Base-by-base conservation (phyloP, 2,329 filamentous ascomycete species). In the Cordyceps cateniannulata region DNA sequence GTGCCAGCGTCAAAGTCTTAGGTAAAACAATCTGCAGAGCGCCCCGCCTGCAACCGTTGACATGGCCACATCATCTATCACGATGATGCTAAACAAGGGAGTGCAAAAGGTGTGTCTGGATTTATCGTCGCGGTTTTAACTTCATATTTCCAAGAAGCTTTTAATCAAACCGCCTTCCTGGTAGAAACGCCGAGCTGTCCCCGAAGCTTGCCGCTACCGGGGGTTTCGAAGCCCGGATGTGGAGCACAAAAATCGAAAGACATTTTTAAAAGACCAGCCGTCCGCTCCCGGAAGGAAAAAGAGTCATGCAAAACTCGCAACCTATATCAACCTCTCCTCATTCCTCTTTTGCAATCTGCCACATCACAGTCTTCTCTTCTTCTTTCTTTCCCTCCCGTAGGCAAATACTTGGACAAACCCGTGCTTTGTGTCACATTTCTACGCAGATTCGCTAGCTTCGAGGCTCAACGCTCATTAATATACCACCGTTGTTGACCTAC, bases 381-480 rank as follows among this genome's bases (percentile, higher is more conserved):
- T 32, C 25, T 10, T 44, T 59, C 22, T 9, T 14, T 4, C 16
- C 44, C 22, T 24, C 44, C 10, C 56, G 56, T 59, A 59, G 56
- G 32, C 56, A 40, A 42, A 24, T 16, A 59, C 48, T 25, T 51
- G 47, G 35, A 53, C 49, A 53, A 27, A 51, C 24, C 32, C 40
- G 49, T 52, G 48, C 57, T 52, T 52, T 45, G 24, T 47, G 48
- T 51, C 49, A 10, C 38, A 22, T 20, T 47, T 44, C 14, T 42
- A 27, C 49, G 45, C 49, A 60, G 49, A 53, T 22, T 60, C 38
- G 57, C 49, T 53, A 53, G 57, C 48, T 60, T 60, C 49, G 57
- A 57, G 59, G 51, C 51, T 61, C 51, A 61, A 61, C 59, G 44
- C 47, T 55, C 59, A 60, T 61, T 61, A 61, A 61, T 61, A 61